Conservation (phyloP, 2,329 filamentous ascomycete genomes). For the Laburnicola sp. region DNA sequence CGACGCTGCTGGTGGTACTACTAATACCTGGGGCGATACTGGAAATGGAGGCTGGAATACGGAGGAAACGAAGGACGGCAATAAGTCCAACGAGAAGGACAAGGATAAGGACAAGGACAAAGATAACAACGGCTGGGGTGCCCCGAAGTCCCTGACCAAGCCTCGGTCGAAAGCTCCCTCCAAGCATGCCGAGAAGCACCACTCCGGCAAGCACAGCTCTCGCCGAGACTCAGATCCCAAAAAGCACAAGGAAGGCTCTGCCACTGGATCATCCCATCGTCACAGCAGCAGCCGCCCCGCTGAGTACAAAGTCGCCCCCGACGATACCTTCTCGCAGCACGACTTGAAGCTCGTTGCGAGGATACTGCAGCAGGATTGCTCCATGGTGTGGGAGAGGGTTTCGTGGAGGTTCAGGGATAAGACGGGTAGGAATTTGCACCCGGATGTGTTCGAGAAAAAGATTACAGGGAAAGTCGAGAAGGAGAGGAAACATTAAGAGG, state of each 20-base stretch:
- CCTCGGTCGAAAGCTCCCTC: background rate
- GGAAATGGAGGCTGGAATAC: no score
- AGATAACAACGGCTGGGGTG: background rate
- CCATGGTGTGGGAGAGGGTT: conserved; percentile 52
- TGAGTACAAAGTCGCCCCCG: conserved; percentile 30
- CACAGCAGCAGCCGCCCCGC: conserved; percentile 5
- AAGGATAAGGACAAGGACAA: no score
- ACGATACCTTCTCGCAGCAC: conserved; percentile 30
- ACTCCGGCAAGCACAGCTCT: background rate
- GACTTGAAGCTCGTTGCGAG: conserved; percentile 49
- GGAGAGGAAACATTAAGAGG: conserved; percentile 2
- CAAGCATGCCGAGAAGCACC: background rate
- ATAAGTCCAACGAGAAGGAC: no score
- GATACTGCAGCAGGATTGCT: conserved; percentile 49
- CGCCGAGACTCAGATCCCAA: background rate
- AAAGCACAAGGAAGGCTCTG: background rate
- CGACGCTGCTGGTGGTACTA: no score
- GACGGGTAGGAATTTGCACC: conserved; percentile 52
- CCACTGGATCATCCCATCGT: background rate
- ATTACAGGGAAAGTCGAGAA: conserved; percentile 33
- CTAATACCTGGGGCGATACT: no score
- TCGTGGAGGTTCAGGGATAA: conserved; percentile 54
- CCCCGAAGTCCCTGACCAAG: background rate
- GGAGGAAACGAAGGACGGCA: no score
- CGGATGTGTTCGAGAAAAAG: conserved; percentile 50